These are phyloP conservation scores for Aphanomyces cochlioides DNA, from an alignment of 352 stramenopile genomes.

Conservation along the genomic window DNA sequence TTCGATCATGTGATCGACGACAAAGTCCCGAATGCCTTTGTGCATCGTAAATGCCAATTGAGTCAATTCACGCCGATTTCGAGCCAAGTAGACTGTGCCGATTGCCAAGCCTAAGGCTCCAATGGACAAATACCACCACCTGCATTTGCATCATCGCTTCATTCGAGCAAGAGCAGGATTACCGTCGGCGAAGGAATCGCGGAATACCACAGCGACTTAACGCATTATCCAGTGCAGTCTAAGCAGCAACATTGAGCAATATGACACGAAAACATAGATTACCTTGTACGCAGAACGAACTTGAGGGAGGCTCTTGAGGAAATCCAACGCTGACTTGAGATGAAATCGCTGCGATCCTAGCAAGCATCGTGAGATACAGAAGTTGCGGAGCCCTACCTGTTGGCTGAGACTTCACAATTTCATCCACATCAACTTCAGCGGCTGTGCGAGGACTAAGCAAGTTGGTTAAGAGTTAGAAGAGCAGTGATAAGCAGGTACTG, in stretches of 20 bases:
- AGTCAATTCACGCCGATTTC: slow-evolving; percentile 5
- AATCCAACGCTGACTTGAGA: not conserved
- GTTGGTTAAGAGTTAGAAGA: not conserved
- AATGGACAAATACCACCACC: slow-evolving; percentile 23
- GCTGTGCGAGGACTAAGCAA: not conserved
- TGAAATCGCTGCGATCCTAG: not conserved
- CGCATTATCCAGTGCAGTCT: not conserved
- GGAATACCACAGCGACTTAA: slow-evolving; percentile 6
- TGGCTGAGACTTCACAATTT: not conserved
- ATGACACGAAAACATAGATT: not conserved
- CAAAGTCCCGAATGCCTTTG: slow-evolving; percentile 15
- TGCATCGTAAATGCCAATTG: slow-evolving; percentile 10
- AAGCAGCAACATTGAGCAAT: not conserved
- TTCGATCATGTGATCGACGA: slow-evolving; percentile 18
- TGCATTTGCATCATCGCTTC: not conserved
- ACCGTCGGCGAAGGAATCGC: slow-evolving; percentile 17
- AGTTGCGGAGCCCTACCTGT: not conserved
- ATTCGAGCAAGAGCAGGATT: not conserved
- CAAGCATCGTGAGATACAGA: not conserved
- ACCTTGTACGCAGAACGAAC: slow-evolving; percentile 14
- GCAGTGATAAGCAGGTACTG: not conserved
- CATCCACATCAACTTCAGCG: not conserved
- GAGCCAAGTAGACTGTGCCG: slow-evolving; percentile 9
- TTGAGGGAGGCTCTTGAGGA: not conserved
- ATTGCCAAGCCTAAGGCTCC: not conserved